Conservation (phyloP, 202 grass and related monocot genomes). For the Elaeis oleifera region DNA sequence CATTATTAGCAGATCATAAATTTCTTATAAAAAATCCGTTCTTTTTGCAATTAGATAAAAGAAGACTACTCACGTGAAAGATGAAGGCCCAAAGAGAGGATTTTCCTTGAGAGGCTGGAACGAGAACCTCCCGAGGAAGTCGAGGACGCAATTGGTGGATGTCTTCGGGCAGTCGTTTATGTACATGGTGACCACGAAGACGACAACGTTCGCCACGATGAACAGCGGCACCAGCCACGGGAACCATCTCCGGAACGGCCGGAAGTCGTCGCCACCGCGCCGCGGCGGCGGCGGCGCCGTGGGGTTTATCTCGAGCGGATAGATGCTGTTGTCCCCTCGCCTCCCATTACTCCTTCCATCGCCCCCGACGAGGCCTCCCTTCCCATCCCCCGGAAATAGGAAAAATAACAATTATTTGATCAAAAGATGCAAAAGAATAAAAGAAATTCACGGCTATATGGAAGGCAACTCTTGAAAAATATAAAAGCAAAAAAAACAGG, state of each 20-base stretch:
- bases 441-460: too few species aligned
- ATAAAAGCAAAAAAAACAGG: too few species aligned
- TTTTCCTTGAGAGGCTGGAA: constrained; percentile 92
- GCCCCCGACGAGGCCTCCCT: too few species aligned
- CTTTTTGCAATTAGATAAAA: too few species aligned
- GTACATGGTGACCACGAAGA: constrained; percentile 89
- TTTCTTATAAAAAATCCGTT: too few species aligned
- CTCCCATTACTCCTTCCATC: neutral
- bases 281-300: constrained; percentile 12
- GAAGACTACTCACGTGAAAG: constrained; percentile 43
- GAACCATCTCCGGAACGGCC: constrained; percentile 60
- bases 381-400: too few species aligned
- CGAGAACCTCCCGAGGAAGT: constrained; percentile 65
- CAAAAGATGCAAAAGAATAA: too few species aligned
- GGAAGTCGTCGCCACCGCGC: neutral
- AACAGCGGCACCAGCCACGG: constrained; percentile 79
- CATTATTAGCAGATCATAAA: too few species aligned
- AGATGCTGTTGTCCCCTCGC: neutral
- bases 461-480: too few species aligned
- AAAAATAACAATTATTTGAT: too few species aligned
- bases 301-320: too few species aligned
- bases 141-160: constrained; percentile 20
- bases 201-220: constrained; percentile 43
- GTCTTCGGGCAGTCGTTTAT: constrained; percentile 69
- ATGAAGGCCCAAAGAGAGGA: constrained; percentile 69